These are phyloP conservation scores for Rubus parviflorus DNA, from an alignment of 306 rosid genomes.

Conservation along the genomic window DNA sequence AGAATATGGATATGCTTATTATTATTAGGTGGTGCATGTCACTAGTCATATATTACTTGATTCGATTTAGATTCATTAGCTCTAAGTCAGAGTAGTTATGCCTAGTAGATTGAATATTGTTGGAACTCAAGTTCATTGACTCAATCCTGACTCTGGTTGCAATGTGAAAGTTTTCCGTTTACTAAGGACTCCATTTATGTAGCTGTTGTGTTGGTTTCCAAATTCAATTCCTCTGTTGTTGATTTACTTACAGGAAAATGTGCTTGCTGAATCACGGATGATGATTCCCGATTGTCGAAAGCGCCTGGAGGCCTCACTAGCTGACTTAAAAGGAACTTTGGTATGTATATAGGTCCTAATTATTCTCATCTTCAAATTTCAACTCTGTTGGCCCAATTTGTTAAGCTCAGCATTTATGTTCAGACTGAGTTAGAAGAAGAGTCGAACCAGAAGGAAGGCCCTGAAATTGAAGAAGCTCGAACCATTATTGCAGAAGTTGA, in stretches of 20 bases:
- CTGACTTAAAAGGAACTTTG: conserved; percentile 67
- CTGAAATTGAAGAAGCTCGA: conserved; percentile 77
- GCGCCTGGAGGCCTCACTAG: conserved; percentile 78
- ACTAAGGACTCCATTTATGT: conserved; percentile 2
- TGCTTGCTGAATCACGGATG: conserved; percentile 94
- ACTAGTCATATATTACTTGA: neutral
- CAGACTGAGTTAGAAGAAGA: conserved; percentile 80
- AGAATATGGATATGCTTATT: neutral
- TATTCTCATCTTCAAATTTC: neutral
- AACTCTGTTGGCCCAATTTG: conserved; percentile 1
- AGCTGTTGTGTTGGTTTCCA: neutral
- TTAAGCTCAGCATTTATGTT: conserved; percentile 8
- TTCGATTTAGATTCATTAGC: neutral
- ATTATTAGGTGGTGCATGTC: neutral
- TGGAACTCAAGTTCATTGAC: neutral
- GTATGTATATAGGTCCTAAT: conserved; percentile 33
- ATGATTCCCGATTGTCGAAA: conserved; percentile 90
- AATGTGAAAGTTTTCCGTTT: neutral
- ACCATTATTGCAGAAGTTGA: conserved; percentile 59
- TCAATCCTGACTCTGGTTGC: neutral
- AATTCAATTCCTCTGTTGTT: conserved; percentile 12
- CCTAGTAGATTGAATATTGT: neutral
- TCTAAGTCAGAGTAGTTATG: neutral
- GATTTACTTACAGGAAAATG: conserved; percentile 71
- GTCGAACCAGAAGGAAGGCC: conserved; percentile 53